Conservation (phyloP, 305 asterid species). For the Fraxinus floribunda region DNA sequence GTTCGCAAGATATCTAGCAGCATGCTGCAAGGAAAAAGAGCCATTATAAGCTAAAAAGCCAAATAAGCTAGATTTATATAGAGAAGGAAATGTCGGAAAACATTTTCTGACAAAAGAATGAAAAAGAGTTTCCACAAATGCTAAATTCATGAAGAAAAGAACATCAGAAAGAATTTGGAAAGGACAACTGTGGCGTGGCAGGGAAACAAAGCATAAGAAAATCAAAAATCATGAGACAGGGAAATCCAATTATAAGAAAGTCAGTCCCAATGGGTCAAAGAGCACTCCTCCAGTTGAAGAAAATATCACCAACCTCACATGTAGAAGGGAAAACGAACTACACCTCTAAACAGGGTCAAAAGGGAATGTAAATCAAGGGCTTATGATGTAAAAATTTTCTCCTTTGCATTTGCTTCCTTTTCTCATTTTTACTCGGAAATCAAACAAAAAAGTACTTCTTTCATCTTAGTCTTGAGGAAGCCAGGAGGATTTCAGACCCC, state of each 20-base stretch:
- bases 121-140: not conserved
- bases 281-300: not conserved
- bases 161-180: not conserved
- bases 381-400: not conserved
- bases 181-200: not conserved
- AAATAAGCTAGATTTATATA: constrained; percentile 22
- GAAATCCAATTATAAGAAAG: constrained; percentile 4
- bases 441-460: not conserved
- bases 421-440: not conserved
- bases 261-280: not conserved
- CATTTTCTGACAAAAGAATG: constrained; percentile 6
- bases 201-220: not conserved
- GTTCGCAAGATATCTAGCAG: constrained; percentile 99
- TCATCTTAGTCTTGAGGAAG: not conserved
- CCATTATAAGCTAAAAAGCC: constrained; percentile 28
- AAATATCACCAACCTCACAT: not conserved
- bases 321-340: not conserved
- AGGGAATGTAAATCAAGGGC: not conserved
- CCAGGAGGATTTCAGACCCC: not conserved
- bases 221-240: not conserved
- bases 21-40: constrained; percentile 69
- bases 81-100: constrained; percentile 17
- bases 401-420: not conserved
- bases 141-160: not conserved
- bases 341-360: not conserved